Percentiles rank a stretch among this genome's conserved stretches.
Conservation (phyloP, 1,139 yeast genomes). For the Yamadazyma spencermartinsiae region DNA sequence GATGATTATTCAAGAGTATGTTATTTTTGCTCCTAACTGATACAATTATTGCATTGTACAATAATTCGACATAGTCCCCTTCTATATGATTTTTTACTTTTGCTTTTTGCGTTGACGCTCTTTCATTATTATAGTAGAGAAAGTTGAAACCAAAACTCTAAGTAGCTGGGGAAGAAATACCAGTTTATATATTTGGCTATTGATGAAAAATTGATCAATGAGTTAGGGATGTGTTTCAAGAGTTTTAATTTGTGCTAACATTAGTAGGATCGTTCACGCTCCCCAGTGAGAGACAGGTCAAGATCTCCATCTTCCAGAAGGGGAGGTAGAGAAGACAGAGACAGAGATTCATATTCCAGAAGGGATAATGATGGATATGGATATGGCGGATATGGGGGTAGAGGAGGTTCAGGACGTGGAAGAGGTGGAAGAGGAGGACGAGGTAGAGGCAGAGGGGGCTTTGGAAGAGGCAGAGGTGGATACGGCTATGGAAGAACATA, state of each 20-base stretch:
- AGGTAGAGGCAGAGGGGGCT: conserved; percentile 19
- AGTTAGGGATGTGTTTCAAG: too few species aligned
- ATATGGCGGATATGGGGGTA: conserved; percentile 18
- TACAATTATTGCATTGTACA: background rate
- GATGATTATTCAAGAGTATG: conserved; percentile 57
- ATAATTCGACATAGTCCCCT: background rate
- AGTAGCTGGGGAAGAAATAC: too few species aligned
- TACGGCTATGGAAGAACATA: conserved; percentile 22
- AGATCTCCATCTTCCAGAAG: conserved; percentile 28
- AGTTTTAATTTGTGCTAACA: conserved; percentile 22
- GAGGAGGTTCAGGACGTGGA: conserved; percentile 13
- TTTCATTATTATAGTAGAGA: too few species aligned
- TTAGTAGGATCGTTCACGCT: conserved; percentile 48
- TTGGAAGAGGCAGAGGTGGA: conserved; percentile 22
- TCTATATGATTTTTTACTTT: background rate
- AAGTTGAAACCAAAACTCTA: too few species aligned
- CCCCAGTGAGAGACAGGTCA: conserved; percentile 45
- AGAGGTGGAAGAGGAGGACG: conserved; percentile 21
- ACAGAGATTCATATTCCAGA: conserved; percentile 12
- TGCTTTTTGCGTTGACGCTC: background rate
- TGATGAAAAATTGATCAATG: too few species aligned
- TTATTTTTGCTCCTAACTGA: conserved; percentile 11
- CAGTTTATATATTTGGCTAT: too few species aligned
- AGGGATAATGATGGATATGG: conserved; percentile 21
- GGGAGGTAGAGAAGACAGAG: conserved; percentile 18